Percentiles rank a stretch among this genome's conserved stretches.
These are phyloP conservation scores for Nissolia schottii DNA, from an alignment of 306 rosid genomes.

Conservation along the genomic window DNA sequence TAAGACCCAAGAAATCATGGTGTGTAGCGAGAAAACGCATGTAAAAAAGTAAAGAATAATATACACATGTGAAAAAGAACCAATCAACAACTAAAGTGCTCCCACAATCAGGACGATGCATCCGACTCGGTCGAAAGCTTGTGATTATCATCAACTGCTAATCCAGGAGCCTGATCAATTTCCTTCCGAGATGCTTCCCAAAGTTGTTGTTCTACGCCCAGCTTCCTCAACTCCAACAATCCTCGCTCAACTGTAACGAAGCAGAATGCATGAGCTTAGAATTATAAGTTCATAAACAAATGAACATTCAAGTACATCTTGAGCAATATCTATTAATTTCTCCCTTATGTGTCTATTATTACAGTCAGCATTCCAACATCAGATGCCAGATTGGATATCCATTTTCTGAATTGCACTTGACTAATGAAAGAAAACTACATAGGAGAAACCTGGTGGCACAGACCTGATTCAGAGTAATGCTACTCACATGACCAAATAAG, in stretches of 20 bases:
- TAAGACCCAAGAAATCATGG: not conserved
- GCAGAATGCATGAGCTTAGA: not conserved
- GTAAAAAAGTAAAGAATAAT: not conserved
- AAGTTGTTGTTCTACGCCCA: slow-evolving; percentile 80
- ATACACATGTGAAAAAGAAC: slow-evolving; percentile 18
- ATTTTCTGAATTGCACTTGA: too few relatives aligned
- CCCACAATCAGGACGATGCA: slow-evolving; percentile 26
- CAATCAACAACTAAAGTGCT: slow-evolving; percentile 12
- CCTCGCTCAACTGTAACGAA: slow-evolving; percentile 67
- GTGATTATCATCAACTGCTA: slow-evolving; percentile 31
- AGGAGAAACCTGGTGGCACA: not conserved
- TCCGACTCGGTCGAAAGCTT: slow-evolving; percentile 43
- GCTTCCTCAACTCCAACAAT: slow-evolving; percentile 67
- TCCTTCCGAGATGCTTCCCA: slow-evolving; percentile 86
- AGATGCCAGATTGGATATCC: too few relatives aligned
- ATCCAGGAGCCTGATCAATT: slow-evolving; percentile 46
- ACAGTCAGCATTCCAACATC: not conserved
- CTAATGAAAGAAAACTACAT: not conserved
- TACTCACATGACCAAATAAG: not conserved
- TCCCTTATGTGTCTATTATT: not conserved
- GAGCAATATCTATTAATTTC: not conserved
- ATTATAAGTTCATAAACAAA: not conserved
- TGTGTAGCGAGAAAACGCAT: not conserved
- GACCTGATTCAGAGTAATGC: not conserved
- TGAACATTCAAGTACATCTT: not conserved